Evolutionary conservation across 2,329 filamentous ascomycete species (phyloP), one percentile per base, ranked within the genome.

Genomic region (Gnomoniopsis sp.): DNA sequence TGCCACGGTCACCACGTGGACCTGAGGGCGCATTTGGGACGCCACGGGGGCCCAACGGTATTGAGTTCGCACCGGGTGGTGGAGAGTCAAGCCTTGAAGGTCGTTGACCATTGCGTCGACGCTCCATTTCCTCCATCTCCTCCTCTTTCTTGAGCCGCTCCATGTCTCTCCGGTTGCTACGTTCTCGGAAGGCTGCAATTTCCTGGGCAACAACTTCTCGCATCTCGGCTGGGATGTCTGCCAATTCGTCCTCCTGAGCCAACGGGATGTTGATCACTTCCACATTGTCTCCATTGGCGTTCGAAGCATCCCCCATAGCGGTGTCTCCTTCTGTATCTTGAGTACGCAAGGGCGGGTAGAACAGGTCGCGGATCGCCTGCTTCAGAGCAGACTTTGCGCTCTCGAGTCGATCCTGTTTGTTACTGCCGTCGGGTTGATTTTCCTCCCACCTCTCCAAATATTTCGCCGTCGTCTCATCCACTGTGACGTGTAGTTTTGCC

Each of bases 201-300:
- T 99, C 96, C 58, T 88, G 88, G 0, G 95, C 91, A 17, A 99
- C 95, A 0, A 91, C 93, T 70, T 96, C 95, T 23, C 95, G 88
- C 91, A 96, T 96, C 70, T 98, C 95, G 1, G 91, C 88, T 0
- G 95, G 95, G 50, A 99, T 97, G 68, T 99, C 95, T 21, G 93
- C 88, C 33, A 99, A 80, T 69, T 99, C 95, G 69, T 99, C 96
- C 63, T 99, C 95, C 54, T 89, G 85, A 1, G 88, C 87, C 34
- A 96, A 81, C 3, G 92, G 88, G 60, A 98, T 96, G 59, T 93
- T 96, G 64, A 96, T 88, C 43, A 97, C 88, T 72, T 96, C 92
- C 6, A 91, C 87, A 56, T 86, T 84, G 36, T 86, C 86, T 19
- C 58, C 58, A 17, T 56, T 58, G 15, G 49, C 46, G 23, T 79